These are phyloP conservation scores for Suillus subalutaceus DNA, from an alignment of 768 basidiomycete species.

Conservation along the genomic window DNA sequence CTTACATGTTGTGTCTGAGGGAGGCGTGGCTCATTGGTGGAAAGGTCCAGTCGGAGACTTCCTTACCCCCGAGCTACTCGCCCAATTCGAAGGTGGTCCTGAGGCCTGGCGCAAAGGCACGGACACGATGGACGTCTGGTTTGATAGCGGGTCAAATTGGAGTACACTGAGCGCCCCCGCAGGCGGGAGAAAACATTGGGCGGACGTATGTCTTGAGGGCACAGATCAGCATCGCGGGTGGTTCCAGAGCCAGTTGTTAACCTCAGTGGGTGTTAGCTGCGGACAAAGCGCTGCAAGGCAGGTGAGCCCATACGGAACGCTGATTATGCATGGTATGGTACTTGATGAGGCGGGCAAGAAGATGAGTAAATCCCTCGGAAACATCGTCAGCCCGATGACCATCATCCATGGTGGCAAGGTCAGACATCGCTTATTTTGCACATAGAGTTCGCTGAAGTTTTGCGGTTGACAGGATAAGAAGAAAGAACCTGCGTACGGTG, in stretches of 20 bases:
- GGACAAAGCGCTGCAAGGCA: constrained; percentile 19
- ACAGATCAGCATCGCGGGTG: constrained; percentile 98
- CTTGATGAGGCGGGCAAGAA: constrained; percentile 86
- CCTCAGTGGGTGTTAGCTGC: constrained; percentile 56
- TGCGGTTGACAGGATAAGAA: constrained; percentile 54
- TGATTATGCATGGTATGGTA: constrained; percentile 98
- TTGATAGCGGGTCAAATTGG: constrained; percentile 97
- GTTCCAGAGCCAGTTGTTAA: constrained; percentile 96
- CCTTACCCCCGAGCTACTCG: constrained; percentile 59
- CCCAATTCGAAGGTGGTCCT: constrained; percentile 42
- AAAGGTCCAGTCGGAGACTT: constrained; percentile 82
- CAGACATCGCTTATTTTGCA: constrained; percentile 23
- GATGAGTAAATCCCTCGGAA: constrained; percentile 98
- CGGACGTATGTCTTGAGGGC: constrained; percentile 93
- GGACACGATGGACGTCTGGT: constrained; percentile 99
- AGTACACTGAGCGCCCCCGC: constrained; percentile 60
- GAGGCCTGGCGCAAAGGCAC: constrained; percentile 73
- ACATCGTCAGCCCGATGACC: constrained; percentile 83
- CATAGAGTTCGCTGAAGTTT: constrained; percentile 8
- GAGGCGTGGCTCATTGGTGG: constrained; percentile 92
- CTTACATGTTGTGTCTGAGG: constrained; percentile 68
- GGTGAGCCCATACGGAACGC: constrained; percentile 63
- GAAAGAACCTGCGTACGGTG: constrained; percentile 78
- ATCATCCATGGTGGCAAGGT: constrained; percentile 82
- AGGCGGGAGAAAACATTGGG: constrained; percentile 46